Evolutionary conservation across 495 filamentous ascomycete species (phyloP).

Genomic region (Symbiotaphrina buchneri): DNA sequence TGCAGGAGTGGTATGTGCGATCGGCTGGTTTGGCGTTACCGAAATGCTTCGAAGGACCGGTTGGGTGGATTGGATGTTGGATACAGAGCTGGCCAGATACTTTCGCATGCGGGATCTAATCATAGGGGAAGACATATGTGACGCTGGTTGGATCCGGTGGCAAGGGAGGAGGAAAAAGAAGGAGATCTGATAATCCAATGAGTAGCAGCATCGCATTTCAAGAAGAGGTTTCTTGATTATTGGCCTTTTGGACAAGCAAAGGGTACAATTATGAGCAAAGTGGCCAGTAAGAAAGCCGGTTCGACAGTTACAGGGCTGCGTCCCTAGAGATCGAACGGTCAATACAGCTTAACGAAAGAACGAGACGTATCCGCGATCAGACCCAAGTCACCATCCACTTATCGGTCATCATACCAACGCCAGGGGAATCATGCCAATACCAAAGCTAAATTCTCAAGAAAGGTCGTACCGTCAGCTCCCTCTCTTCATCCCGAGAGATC

Average conservation of each 20-base stretch:
- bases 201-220: not conserved
- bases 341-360: no score
- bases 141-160: constrained; percentile 90
- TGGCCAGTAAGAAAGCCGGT: no score
- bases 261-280: not conserved
- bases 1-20: constrained; percentile 48
- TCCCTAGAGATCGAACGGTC: no score
- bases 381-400: no score
- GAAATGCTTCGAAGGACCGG: constrained; percentile 32
- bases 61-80: constrained; percentile 50
- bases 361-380: no score
- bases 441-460: no score
- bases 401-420: no score
- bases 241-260: no score
- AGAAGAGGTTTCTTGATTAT: no score
- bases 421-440: no score
- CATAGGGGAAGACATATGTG: constrained; percentile 70
- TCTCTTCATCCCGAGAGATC: constrained; percentile 18
- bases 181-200: constrained; percentile 8
- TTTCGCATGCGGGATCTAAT: constrained; percentile 64
- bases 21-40: constrained; percentile 60
- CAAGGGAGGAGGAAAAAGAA: constrained; percentile 24
- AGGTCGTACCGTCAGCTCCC: not conserved
- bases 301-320: no score
- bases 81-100: constrained; percentile 37